Conservation (phyloP, 176 grass and related monocot species). For the Pharus latifolius region DNA sequence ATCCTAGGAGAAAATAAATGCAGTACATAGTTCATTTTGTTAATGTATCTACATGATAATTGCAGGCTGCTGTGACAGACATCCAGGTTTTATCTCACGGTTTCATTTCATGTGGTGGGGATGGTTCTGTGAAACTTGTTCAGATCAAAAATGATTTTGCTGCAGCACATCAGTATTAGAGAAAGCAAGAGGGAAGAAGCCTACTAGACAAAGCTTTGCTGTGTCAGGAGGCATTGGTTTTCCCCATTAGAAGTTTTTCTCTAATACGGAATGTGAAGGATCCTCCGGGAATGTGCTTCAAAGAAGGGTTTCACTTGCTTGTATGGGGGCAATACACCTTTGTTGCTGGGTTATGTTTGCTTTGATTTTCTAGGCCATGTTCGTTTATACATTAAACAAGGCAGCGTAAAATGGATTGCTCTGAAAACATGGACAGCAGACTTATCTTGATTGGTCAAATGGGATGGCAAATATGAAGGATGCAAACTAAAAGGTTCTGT, state of each 20-base stretch:
- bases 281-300: no score
- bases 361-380: background rate
- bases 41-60: slow-evolving; percentile 14
- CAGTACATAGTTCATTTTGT: background rate
- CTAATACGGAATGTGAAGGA: background rate
- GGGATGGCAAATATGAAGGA: background rate
- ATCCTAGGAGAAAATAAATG: background rate
- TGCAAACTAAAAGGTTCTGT: background rate
- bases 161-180: slow-evolving; percentile 9
- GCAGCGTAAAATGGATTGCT: background rate
- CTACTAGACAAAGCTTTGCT: background rate
- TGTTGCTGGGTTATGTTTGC: background rate
- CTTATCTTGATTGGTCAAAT: slow-evolving; percentile 10
- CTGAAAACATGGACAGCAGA: background rate
- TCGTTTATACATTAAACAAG: background rate
- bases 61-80: slow-evolving; percentile 86
- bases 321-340: background rate
- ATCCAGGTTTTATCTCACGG: slow-evolving; percentile 69
- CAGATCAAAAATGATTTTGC: slow-evolving; percentile 50
- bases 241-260: background rate
- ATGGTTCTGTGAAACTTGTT: slow-evolving; percentile 87
- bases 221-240: background rate
- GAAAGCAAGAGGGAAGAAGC: slow-evolving; percentile 4
- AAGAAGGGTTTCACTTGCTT: background rate
- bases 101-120: slow-evolving; percentile 83